Percentiles rank a stretch among this genome's conserved stretches.
Evolutionary conservation across 192 early-diverging fungal genomes (phyloP).

Genomic region (Linnemannia schmuckeri): DNA sequence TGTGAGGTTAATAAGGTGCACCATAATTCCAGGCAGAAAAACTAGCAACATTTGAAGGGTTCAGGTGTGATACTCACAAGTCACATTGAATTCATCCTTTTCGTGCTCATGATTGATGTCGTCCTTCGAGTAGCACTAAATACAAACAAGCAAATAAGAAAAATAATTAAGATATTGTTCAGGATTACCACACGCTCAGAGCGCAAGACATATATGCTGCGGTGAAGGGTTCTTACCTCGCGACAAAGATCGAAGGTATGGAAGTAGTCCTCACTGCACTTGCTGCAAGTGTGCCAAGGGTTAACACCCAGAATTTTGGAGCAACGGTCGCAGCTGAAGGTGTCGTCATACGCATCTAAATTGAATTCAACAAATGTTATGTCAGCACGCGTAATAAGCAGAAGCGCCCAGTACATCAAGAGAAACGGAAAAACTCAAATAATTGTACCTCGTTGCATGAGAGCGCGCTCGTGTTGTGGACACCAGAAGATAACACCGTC

Average conservation of each 20-base stretch:
- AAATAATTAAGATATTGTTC: background rate
- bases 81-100: slow-evolving; percentile 68
- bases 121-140: slow-evolving; percentile 64
- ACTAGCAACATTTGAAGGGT: no score
- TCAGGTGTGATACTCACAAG: slow-evolving; percentile 56
- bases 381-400: background rate
- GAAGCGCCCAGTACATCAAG: background rate
- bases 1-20: background rate
- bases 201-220: no score
- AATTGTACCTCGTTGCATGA: slow-evolving; percentile 65
- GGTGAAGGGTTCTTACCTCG: slow-evolving; percentile 48
- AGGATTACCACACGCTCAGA: no score
- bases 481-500: slow-evolving; percentile 93
- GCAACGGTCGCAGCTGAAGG: slow-evolving; percentile 80
- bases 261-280: slow-evolving; percentile 75
- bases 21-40: no score
- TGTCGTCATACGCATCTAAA: slow-evolving; percentile 73
- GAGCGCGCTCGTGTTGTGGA: slow-evolving; percentile 74
- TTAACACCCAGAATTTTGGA: slow-evolving; percentile 66
- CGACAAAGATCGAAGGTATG: slow-evolving; percentile 79
- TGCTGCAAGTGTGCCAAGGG: slow-evolving; percentile 73
- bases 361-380: background rate
- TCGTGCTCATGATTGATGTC: slow-evolving; percentile 64
- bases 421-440: background rate
- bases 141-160: background rate